Conservation (phyloP, 2,329 filamentous ascomycete genomes). For the Fusarium sp. region DNA sequence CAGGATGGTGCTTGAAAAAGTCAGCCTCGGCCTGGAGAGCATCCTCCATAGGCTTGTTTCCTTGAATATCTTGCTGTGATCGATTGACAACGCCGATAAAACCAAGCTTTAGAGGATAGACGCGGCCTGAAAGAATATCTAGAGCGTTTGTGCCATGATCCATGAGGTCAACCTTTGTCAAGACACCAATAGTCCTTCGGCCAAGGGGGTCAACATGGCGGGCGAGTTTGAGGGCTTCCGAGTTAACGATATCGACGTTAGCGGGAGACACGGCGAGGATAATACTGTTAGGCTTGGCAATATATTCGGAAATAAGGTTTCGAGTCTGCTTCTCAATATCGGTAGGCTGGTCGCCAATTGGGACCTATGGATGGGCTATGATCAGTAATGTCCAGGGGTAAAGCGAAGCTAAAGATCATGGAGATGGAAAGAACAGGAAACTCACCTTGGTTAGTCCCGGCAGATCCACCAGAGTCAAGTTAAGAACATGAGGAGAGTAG, state of each 20-base stretch:
- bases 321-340: constrained; percentile 99
- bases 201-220: constrained; percentile 96
- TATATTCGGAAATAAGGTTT: constrained; percentile 96
- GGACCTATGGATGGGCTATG: constrained; percentile 66
- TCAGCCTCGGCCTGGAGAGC: constrained; percentile 89
- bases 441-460: constrained; percentile 91
- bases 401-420: constrained; percentile 13
- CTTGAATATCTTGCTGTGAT: constrained; percentile 97
- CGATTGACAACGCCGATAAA: constrained; percentile 99
- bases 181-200: constrained; percentile 92
- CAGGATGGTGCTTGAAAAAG: constrained; percentile 97
- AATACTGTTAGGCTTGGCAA: constrained; percentile 98
- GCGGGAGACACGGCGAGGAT: constrained; percentile 95
- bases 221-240: constrained; percentile 94
- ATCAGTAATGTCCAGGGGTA: constrained; percentile 33
- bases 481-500: constrained; percentile 96
- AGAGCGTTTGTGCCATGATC: constrained; percentile 98
- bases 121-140: constrained; percentile 95
- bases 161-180: constrained; percentile 98
- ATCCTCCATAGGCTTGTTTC: constrained; percentile 92
- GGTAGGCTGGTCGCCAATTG: constrained; percentile 95
- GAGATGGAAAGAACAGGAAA: constrained; percentile 31
- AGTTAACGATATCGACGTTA: constrained; percentile 98
- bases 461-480: constrained; percentile 94
- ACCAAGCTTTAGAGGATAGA: constrained; percentile 95